phyloP scores from a whole-genome alignment of 1,284 basidiomycete genomes.

The Anthracocystis setariae region DNA sequence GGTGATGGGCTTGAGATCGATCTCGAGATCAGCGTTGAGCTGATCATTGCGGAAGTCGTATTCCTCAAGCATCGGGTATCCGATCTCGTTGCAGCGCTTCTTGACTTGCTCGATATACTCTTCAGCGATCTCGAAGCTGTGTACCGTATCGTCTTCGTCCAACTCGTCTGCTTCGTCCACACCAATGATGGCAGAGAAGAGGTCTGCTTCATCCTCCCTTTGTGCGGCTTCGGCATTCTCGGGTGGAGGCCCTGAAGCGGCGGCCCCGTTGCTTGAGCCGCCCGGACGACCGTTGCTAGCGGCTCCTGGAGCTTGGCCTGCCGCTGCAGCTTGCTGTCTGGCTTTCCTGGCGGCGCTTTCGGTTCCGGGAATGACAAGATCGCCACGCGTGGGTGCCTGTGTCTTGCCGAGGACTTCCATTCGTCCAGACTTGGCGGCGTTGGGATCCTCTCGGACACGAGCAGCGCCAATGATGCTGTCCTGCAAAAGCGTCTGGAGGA shows the following conservation, averaged over 20 bases:
- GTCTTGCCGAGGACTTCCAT: slow-evolving; percentile 56
- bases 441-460: slow-evolving; percentile 51
- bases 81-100: slow-evolving; percentile 66
- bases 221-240: slow-evolving; percentile 38
- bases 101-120: slow-evolving; percentile 66
- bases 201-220: slow-evolving; percentile 60
- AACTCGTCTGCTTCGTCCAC: slow-evolving; percentile 66
- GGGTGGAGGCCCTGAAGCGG: slow-evolving; percentile 27
- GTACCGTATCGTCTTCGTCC: slow-evolving; percentile 66
- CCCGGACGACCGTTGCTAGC: slow-evolving; percentile 13
- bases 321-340: slow-evolving; percentile 34
- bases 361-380: slow-evolving; percentile 63
- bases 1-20: slow-evolving; percentile 66
- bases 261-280: slow-evolving; percentile 16
- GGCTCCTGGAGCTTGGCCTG: slow-evolving; percentile 21
- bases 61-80: slow-evolving; percentile 67
- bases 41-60: slow-evolving; percentile 67
- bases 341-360: slow-evolving; percentile 51
- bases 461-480: slow-evolving; percentile 63
- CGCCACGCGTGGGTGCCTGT: slow-evolving; percentile 56
- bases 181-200: slow-evolving; percentile 66
- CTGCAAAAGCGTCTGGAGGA: slow-evolving; percentile 62
- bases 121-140: slow-evolving; percentile 66
- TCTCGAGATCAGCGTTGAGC: slow-evolving; percentile 66
- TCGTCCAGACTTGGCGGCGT: slow-evolving; percentile 37